Base-by-base conservation (phyloP, 257 asterid species). In the Solanum etuberosum region DNA sequence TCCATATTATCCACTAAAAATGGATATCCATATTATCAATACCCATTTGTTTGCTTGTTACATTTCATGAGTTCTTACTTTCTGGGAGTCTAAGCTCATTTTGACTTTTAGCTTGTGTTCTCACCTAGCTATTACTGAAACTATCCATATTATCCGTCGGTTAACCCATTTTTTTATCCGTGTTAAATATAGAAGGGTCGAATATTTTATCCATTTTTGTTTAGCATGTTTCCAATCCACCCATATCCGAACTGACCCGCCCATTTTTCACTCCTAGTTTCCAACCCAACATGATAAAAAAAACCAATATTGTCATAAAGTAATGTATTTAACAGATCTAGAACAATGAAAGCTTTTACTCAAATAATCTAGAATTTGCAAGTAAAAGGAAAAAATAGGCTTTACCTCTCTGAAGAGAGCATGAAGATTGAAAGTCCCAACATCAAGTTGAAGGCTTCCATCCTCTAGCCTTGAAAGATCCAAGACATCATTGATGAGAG, bases 391-490 rank as follows among this genome's bases (percentile, higher is more conserved):
- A 12, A 1, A 38, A 35, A 11, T 54, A 71, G 29, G 46, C 89
- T 38, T 38, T 89, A 96, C 99, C 98, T 96, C 99, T 86, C 87
- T 92, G 90, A 97, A 93, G 88, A 97, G 98, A 72, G 92, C 91
- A 89, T 96, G 98, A 86, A 97, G 98, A 92, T 91, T 94, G 86
- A 94, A 97, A 74, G 94, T 90, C 87, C 90, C 94, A 32, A 91
- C 89, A 48, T 97, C 99, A 59, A 97, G 99, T 91, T 93, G 95
- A 89, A 97, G 99, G 90, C 97, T 95, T 57, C 98, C 99, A 85
- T 97, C 99, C 89, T 97, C 99, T 32, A 97, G 99, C 92, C 98
- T 96, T 34, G 99, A 97, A 89, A 97, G 98, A 91, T 97, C 99
- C 92, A 97, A 92, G 63, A 97, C 99, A 84, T 97, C 99, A 76